Percentiles rank a stretch among this genome's conserved stretches.
These are phyloP conservation scores for Tephrocybe sp. DNA, from an alignment of 768 basidiomycete genomes.

Conservation along the genomic window DNA sequence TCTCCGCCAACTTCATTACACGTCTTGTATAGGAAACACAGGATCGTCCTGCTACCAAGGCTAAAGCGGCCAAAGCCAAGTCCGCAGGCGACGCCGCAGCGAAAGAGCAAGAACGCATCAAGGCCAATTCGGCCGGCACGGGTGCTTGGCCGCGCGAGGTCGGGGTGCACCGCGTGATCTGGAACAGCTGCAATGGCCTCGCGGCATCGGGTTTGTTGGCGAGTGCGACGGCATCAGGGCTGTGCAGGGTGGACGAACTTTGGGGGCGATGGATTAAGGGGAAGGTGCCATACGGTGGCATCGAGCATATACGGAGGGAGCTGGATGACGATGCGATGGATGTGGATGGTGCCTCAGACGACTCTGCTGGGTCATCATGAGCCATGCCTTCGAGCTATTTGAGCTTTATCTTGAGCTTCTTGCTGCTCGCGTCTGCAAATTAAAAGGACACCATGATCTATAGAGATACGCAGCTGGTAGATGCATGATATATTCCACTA, in stretches of 20 bases:
- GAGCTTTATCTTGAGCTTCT: too few relatives aligned
- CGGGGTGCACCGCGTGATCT: slow-evolving; percentile 73
- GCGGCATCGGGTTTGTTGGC: slow-evolving; percentile 61
- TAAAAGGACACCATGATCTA: neutral
- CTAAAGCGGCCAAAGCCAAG: slow-evolving; percentile 42
- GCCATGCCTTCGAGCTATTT: too few relatives aligned
- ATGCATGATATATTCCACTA: too few relatives aligned
- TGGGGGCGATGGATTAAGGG: slow-evolving; percentile 73
- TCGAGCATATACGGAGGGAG: slow-evolving; percentile 64
- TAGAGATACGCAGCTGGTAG: too few relatives aligned
- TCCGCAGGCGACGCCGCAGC: slow-evolving; percentile 29
- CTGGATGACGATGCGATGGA: slow-evolving; percentile 46
- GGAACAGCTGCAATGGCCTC: slow-evolving; percentile 80
- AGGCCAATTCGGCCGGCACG: slow-evolving; percentile 37
- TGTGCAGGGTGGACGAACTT: slow-evolving; percentile 84
- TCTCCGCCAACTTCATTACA: neutral
- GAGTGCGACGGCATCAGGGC: slow-evolving; percentile 79
- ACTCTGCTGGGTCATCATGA: slow-evolving; percentile 24
- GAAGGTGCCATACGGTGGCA: slow-evolving; percentile 63
- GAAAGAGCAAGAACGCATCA: slow-evolving; percentile 24
- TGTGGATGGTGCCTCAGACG: slow-evolving; percentile 35
- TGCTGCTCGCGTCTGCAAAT: too few relatives aligned
- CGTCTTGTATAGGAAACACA: slow-evolving; percentile 19
- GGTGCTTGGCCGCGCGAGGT: slow-evolving; percentile 83
- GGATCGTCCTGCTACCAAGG: slow-evolving; percentile 36